Conservation (phyloP, 208 protist genomes). For the Leishmania amazonensis region DNA sequence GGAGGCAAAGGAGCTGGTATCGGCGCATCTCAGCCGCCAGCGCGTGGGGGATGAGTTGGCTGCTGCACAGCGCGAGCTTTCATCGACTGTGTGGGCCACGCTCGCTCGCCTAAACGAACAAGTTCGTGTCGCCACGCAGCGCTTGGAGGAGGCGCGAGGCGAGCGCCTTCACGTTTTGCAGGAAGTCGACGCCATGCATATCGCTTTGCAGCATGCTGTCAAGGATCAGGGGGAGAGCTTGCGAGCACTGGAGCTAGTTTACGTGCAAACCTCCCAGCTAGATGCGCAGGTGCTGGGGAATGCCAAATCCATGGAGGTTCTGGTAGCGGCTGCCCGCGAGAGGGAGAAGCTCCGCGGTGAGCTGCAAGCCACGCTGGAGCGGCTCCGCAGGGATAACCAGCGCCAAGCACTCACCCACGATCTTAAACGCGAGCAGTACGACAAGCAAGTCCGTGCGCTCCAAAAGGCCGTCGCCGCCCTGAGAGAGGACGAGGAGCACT, state of each 20-base stretch:
- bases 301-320: conserved; percentile 36
- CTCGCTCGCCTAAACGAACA: conserved; percentile 33
- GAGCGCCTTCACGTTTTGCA: conserved; percentile 40
- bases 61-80: conserved; percentile 36
- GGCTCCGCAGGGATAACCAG: conserved; percentile 14
- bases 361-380: conserved; percentile 18
- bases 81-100: conserved; percentile 38
- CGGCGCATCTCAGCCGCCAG: conserved; percentile 35
- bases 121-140: conserved; percentile 15
- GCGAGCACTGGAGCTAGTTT: conserved; percentile 43
- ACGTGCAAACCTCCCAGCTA: conserved; percentile 28
- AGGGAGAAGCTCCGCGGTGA: conserved; percentile 16
- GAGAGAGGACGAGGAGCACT: conserved; percentile 9
- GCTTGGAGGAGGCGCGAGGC: conserved; percentile 29
- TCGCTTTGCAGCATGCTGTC: conserved; percentile 34
- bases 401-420: conserved; percentile 22
- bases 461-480: conserved; percentile 11
- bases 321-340: conserved; percentile 17
- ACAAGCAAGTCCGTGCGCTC: conserved; percentile 17
- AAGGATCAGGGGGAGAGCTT: conserved; percentile 51
- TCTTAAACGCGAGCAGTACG: conserved; percentile 24
- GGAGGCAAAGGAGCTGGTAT: conserved; percentile 42
- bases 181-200: conserved; percentile 41
- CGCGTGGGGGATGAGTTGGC: conserved; percentile 47
- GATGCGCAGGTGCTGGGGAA: conserved; percentile 49